phyloP scores from a whole-genome alignment of 2,329 filamentous ascomycete genomes.

The Diaporthe sp. region DNA sequence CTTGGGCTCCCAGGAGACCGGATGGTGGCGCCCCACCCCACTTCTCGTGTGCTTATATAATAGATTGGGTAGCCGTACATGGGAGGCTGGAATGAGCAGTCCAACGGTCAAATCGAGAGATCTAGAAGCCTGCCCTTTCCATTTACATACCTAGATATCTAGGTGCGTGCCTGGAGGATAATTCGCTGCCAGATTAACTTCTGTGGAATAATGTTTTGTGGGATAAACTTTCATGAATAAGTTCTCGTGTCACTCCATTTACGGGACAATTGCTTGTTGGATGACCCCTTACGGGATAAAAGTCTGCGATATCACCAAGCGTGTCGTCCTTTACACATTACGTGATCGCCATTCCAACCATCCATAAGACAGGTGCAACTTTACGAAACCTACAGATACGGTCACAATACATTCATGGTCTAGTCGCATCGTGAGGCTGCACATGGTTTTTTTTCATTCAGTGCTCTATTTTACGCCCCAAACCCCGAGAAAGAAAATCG shows the following conservation, averaged over 20 bases:
- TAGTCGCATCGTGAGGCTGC: not conserved
- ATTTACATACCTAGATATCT: not conserved
- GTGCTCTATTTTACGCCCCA: not conserved
- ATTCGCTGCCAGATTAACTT: not conserved
- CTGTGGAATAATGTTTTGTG: not conserved
- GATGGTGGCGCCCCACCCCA: conserved; percentile 5
- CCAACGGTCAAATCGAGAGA: not conserved
- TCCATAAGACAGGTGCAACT: not conserved
- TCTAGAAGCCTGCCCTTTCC: not conserved
- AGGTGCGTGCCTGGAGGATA: too few species aligned
- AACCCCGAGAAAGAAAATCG: not conserved
- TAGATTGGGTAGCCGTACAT: not conserved
- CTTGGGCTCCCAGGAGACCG: conserved; percentile 26
- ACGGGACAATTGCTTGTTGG: too few species aligned
- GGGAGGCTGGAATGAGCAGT: not conserved
- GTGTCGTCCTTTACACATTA: not conserved
- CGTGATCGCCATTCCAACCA: not conserved
- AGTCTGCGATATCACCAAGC: not conserved
- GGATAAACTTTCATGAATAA: not conserved
- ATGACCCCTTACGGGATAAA: not conserved
- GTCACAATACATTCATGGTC: not conserved
- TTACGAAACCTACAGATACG: not conserved
- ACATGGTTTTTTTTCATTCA: not conserved
- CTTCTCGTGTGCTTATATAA: conserved; percentile 7
- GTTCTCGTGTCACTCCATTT: not conserved